Conservation (phyloP, 108 stramenopile species). For the Nitzschia inconspicua region DNA sequence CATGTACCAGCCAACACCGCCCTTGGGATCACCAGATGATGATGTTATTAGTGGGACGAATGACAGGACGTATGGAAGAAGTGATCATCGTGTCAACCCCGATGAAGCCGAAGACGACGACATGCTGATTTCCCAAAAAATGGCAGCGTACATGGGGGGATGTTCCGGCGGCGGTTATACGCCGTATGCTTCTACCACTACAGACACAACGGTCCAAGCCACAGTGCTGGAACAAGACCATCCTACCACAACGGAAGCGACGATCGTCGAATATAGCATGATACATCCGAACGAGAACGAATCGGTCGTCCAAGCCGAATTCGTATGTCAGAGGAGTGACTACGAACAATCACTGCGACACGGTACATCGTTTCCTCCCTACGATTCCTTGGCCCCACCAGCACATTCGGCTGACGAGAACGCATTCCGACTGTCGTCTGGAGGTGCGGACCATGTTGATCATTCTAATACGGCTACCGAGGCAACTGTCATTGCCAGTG, state of each 20-base stretch:
- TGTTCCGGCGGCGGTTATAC: too few relatives aligned
- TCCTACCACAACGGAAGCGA: not conserved
- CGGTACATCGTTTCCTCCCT: too few relatives aligned
- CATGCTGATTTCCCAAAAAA: constrained; percentile 4
- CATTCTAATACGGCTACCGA: constrained; percentile 5
- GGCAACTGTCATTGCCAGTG: constrained; percentile 17
- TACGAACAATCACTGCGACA: too few relatives aligned
- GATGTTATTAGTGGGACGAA: too few relatives aligned
- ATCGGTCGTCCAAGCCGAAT: constrained; percentile 7
- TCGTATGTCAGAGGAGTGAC: not conserved
- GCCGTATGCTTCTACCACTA: too few relatives aligned
- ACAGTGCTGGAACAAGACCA: not conserved
- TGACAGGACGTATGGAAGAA: too few relatives aligned
- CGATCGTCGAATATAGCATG: constrained; percentile 1
- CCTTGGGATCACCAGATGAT: not conserved
- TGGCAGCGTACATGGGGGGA: constrained; percentile 7
- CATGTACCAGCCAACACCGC: not conserved
- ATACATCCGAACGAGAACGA: constrained; percentile 4
- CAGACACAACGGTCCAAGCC: not conserved
- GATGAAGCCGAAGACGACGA: constrained; percentile 2
- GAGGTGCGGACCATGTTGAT: not conserved
- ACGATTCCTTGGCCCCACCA: too few relatives aligned
- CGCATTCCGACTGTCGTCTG: not conserved
- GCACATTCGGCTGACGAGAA: not conserved
- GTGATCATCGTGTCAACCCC: too few relatives aligned